Conservation (phyloP, 192 early-diverging fungal species). For the Entomortierella chlamydospora region DNA sequence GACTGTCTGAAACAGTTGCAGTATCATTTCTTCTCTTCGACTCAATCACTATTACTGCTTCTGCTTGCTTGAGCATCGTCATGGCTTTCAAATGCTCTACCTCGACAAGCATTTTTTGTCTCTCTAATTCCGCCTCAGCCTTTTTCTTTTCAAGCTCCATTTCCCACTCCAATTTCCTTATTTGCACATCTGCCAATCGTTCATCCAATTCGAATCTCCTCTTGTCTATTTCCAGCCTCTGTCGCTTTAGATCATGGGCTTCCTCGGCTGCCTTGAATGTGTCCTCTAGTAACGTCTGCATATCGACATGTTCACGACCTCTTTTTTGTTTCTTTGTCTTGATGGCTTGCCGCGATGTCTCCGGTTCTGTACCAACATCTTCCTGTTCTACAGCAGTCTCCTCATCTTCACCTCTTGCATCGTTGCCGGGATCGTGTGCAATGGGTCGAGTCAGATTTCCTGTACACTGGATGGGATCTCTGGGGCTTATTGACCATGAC, state of each 20-base stretch:
- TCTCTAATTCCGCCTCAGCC: not conserved
- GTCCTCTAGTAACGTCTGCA: not conserved
- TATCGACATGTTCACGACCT: not conserved
- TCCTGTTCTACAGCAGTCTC: not conserved
- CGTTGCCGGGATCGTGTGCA: not conserved
- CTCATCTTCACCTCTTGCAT: not conserved
- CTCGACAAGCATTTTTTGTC: not conserved
- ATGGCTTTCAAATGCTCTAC: not conserved
- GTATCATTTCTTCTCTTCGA: not conserved
- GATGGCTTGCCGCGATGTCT: not conserved
- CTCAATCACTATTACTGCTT: not conserved
- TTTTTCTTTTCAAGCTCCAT: not conserved
- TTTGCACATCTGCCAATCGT: not conserved
- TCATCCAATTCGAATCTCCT: not conserved
- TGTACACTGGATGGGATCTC: not conserved
- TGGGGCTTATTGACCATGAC: slow-evolving; percentile 1
- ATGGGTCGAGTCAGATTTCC: not conserved
- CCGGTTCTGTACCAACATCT: not conserved
- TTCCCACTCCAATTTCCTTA: not conserved
- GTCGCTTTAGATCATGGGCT: not conserved
- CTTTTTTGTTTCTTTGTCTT: not conserved
- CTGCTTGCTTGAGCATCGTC: not conserved
- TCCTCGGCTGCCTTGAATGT: not conserved
- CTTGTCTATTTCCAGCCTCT: not conserved
- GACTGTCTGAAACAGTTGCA: not conserved